Percentiles rank a stretch among this genome's conserved stretches.
Evolutionary conservation across 768 basidiomycete species (phyloP).

Genomic region (Tricholoma hemisulphureum): DNA sequence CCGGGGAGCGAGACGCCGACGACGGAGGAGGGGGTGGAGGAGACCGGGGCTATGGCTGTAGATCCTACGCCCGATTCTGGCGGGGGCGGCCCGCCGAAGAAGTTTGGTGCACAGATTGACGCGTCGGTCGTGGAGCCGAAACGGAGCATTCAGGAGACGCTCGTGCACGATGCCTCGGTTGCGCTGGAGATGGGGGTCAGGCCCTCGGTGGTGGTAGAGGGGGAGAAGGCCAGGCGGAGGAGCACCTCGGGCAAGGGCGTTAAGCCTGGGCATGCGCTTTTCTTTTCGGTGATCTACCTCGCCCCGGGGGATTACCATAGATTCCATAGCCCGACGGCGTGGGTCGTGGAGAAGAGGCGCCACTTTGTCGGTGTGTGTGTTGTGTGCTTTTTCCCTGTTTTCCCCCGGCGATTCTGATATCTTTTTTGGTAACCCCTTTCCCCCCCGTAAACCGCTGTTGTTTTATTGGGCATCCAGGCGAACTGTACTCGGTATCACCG

Average conservation of each 20-base stretch:
- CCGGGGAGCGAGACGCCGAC: conserved; percentile 38
- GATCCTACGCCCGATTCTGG: conserved; percentile 19
- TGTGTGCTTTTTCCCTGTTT: no score
- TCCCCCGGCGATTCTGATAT: no score
- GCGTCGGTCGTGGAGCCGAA: conserved; percentile 69
- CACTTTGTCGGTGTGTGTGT: conserved; percentile 82
- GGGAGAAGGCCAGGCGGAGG: conserved; percentile 25
- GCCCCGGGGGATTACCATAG: conserved; percentile 98
- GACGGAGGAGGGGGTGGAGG: neutral
- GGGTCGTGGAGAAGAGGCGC: conserved; percentile 94
- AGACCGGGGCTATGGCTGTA: neutral
- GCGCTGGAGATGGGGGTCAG: conserved; percentile 68
- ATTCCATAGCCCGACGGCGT: conserved; percentile 93
- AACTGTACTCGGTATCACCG: conserved; percentile 94
- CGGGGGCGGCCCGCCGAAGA: conserved; percentile 34
- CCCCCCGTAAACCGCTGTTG: no score
- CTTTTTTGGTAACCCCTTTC: no score
- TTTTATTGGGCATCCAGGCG: no score
- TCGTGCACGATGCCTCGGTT: conserved; percentile 69
- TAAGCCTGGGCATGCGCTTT: conserved; percentile 79
- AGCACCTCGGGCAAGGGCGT: conserved; percentile 46
- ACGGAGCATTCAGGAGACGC: conserved; percentile 49
- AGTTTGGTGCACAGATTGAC: conserved; percentile 69
- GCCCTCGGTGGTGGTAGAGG: conserved; percentile 28
- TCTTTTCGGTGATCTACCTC: conserved; percentile 94